Evolutionary conservation across 805 yeast species (phyloP).

Genomic region (Saturnispora diversa): DNA sequence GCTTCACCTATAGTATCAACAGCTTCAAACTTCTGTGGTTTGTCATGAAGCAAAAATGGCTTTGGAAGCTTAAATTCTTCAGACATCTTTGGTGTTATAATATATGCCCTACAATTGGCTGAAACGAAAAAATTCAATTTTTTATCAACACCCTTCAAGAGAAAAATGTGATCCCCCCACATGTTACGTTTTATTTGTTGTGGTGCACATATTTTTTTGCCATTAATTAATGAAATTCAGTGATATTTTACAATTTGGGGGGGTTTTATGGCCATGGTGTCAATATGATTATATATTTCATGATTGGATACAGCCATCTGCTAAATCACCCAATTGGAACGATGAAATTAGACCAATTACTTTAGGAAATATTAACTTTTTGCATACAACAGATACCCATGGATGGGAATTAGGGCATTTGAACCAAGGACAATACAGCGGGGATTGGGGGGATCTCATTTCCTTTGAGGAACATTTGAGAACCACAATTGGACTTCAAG

Average conservation of each 20-base stretch:
- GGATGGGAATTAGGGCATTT: slow-evolving; percentile 93
- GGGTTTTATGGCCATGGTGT: no score
- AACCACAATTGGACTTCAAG: slow-evolving; percentile 22
- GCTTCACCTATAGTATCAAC: slow-evolving; percentile 28
- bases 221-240: no score
- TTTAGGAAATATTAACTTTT: slow-evolving; percentile 71
- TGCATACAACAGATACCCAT: slow-evolving; percentile 96
- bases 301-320: not conserved
- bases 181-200: no score
- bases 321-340: not conserved
- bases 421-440: slow-evolving; percentile 66
- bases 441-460: slow-evolving; percentile 88
- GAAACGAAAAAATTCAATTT: no score
- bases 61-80: slow-evolving; percentile 21
- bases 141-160: no score
- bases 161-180: no score
- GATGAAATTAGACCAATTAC: slow-evolving; percentile 5
- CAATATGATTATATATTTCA: no score
- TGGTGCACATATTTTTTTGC: no score
- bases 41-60: slow-evolving; percentile 25
- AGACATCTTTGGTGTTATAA: slow-evolving; percentile 8
- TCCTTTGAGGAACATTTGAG: slow-evolving; percentile 54
- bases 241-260: no score
- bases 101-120: slow-evolving; percentile 1
- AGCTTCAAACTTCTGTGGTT: slow-evolving; percentile 19